phyloP scores from a whole-genome alignment of 1,284 basidiomycete species.

The Trichosporon coremiiforme region DNA sequence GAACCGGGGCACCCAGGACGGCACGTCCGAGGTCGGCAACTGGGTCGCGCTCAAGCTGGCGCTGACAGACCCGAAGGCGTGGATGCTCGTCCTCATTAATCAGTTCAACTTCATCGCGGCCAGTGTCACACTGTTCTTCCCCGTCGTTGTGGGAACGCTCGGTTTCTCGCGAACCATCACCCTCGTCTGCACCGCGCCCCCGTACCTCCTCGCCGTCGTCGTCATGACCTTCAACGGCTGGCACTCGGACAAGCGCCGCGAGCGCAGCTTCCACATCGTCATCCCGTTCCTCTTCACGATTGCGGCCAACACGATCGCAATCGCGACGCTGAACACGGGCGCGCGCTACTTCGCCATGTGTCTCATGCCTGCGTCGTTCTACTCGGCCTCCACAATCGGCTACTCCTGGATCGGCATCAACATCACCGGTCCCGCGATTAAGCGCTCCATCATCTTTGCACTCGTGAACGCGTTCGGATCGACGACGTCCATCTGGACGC shows the following conservation, averaged over 20 bases:
- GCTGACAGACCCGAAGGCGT: constrained; percentile 48
- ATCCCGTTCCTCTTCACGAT: constrained; percentile 59
- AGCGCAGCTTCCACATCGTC: constrained; percentile 36
- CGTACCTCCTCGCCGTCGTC: constrained; percentile 50
- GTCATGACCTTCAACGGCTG: constrained; percentile 48
- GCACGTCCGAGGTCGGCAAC: constrained; percentile 37
- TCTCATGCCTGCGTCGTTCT: constrained; percentile 43
- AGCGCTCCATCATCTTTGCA: constrained; percentile 55
- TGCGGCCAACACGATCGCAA: constrained; percentile 72
- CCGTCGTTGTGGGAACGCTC: constrained; percentile 45
- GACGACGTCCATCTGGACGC: constrained; percentile 55
- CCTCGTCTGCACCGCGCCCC: too few relatives aligned
- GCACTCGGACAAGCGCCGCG: constrained; percentile 49
- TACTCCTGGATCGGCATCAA: constrained; percentile 53
- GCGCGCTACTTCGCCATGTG: constrained; percentile 53
- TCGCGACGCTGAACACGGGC: constrained; percentile 54
- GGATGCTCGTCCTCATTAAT: constrained; percentile 38
- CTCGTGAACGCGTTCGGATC: constrained; percentile 55
- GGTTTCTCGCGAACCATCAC: constrained; percentile 52
- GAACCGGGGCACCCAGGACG: constrained; percentile 46
- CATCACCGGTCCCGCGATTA: constrained; percentile 53
- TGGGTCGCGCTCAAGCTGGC: constrained; percentile 42
- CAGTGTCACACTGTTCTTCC: constrained; percentile 54
- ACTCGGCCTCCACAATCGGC: constrained; percentile 53
- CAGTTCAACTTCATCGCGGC: constrained; percentile 42